These are phyloP conservation scores for Cymbopogon flexuosus DNA, from an alignment of 202 grass and related monocot genomes.

Conservation along the genomic window DNA sequence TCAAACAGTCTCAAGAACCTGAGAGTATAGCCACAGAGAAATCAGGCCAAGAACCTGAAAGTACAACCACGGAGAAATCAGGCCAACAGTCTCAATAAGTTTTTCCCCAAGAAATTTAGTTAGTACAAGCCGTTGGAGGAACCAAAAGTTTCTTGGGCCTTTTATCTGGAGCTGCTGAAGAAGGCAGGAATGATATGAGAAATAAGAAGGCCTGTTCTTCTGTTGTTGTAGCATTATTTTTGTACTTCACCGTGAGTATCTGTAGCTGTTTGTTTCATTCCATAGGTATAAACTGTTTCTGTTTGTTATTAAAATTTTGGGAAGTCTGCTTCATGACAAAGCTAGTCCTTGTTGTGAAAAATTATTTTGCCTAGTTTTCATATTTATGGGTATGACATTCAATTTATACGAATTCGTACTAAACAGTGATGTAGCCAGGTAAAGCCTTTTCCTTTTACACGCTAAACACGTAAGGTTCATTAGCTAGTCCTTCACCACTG, in stretches of 20 bases:
- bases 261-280: slow-evolving; percentile 42
- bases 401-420: not conserved
- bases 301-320: slow-evolving; percentile 35
- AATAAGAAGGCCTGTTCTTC: slow-evolving; percentile 46
- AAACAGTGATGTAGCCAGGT: not conserved
- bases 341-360: not conserved
- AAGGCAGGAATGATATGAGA: slow-evolving; percentile 20
- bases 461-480: not conserved
- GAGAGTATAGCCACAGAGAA: slow-evolving; percentile 15
- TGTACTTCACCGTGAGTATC: not conserved
- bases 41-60: slow-evolving; percentile 53
- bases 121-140: slow-evolving; percentile 28
- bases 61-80: slow-evolving; percentile 1
- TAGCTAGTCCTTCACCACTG: not conserved
- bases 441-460: not conserved
- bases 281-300: slow-evolving; percentile 33
- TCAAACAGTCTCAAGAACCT: slow-evolving; percentile 40
- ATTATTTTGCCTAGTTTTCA: not conserved
- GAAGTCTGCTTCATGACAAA: not conserved
- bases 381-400: not conserved
- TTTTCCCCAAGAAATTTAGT: slow-evolving; percentile 24
- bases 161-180: not conserved
- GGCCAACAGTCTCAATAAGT: slow-evolving; percentile 47
- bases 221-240: slow-evolving; percentile 53
- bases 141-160: slow-evolving; percentile 29